These are phyloP conservation scores for Cyclanthera cordifolia DNA, from an alignment of 306 rosid species.

Conservation along the genomic window DNA sequence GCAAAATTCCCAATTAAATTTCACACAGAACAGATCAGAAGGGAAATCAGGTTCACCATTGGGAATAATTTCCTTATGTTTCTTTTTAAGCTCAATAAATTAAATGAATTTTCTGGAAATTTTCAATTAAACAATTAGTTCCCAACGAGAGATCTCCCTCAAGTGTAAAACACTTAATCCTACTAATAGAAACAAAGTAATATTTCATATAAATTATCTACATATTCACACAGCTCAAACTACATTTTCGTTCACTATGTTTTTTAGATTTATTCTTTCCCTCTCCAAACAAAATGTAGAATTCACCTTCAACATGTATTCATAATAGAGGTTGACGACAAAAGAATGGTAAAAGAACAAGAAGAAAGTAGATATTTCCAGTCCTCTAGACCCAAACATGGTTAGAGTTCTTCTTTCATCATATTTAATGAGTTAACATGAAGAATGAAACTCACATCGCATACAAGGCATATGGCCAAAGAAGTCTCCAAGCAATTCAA, in stretches of 20 bases:
- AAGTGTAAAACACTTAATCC: too few relatives aligned
- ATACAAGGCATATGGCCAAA: conserved; percentile 51
- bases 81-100: too few relatives aligned
- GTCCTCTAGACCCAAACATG: not conserved
- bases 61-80: too few relatives aligned
- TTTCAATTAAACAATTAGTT: too few relatives aligned
- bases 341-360: not conserved
- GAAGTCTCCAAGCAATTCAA: conserved; percentile 52
- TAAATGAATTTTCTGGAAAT: too few relatives aligned
- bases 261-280: not conserved
- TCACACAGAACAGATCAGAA: too few relatives aligned
- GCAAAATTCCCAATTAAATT: too few relatives aligned
- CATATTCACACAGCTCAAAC: not conserved
- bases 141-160: too few relatives aligned
- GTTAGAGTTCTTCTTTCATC: not conserved
- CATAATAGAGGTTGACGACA: not conserved
- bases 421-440: not conserved
- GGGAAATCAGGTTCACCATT: too few relatives aligned
- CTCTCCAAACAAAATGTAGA: not conserved
- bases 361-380: conserved; percentile 17
- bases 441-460: conserved; percentile 52
- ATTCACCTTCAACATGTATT: not conserved
- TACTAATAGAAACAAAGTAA: too few relatives aligned
- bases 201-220: too few relatives aligned
- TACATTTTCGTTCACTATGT: not conserved